phyloP scores from a whole-genome alignment of 148 eudicot species.

The Fallopia convolvulus region DNA sequence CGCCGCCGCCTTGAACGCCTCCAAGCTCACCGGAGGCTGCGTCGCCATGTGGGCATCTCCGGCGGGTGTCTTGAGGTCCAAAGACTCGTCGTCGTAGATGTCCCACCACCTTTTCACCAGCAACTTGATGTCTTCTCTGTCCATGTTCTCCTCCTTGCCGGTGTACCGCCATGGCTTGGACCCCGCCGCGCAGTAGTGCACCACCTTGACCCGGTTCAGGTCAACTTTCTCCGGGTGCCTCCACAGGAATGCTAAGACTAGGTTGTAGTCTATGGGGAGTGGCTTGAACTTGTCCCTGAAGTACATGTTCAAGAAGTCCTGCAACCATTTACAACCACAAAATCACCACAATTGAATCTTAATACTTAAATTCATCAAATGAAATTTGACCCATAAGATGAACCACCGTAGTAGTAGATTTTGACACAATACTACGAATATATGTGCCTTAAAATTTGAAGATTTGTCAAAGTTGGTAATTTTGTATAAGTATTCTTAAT shows the following conservation, averaged over 20 bases:
- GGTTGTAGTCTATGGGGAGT: conserved; percentile 32
- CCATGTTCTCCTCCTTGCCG: conserved; percentile 35
- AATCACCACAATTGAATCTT: background rate
- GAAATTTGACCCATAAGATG: background rate
- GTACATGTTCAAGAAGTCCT: conserved; percentile 44
- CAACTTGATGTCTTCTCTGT: conserved; percentile 37
- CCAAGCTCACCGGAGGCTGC: conserved; percentile 12
- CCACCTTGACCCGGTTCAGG: conserved; percentile 31
- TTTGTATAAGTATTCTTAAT: too few relatives aligned
- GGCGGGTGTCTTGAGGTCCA: conserved; percentile 18
- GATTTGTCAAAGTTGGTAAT: too few relatives aligned
- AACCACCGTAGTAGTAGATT: background rate
- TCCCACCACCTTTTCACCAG: conserved; percentile 44
- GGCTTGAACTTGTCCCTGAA: conserved; percentile 35
- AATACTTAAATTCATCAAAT: background rate
- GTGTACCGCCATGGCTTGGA: conserved; percentile 42
- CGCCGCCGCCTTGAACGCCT: conserved; percentile 29
- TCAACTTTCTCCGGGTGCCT: conserved; percentile 37
- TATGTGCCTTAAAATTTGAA: background rate
- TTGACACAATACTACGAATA: background rate
- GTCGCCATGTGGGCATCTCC: background rate
- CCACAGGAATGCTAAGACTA: conserved; percentile 38
- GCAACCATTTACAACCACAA: background rate
- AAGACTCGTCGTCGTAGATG: conserved; percentile 21
- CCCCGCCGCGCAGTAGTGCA: conserved; percentile 39